A percentile compares a stretch with the other conserved stretches of the same genome.
phyloP scores from a whole-genome alignment of 257 asterid genomes.

The Plectranthus barbatus region DNA sequence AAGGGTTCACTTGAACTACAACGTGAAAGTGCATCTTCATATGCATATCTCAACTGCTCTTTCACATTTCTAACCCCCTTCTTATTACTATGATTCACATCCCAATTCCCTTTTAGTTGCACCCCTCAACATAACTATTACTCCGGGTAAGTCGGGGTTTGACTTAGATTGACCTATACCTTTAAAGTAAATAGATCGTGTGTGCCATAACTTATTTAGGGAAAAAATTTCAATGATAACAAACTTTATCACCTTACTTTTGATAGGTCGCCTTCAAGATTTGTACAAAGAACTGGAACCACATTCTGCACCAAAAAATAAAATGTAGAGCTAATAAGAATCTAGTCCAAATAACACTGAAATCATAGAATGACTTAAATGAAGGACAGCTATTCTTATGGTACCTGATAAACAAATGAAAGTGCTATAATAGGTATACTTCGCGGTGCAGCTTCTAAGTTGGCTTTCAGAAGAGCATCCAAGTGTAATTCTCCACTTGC shows the following conservation, averaged over 20 bases:
- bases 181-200: too few relatives aligned
- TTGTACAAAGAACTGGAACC: conserved; percentile 88
- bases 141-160: too few relatives aligned
- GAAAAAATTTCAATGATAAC: not conserved
- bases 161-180: too few relatives aligned
- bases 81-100: too few relatives aligned
- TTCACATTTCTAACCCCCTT: too few relatives aligned
- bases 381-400: not conserved
- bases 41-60: too few relatives aligned
- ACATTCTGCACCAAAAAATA: conserved; percentile 55
- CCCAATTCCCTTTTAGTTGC: too few relatives aligned
- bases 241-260: conserved; percentile 68
- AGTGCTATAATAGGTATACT: conserved; percentile 93
- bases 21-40: too few relatives aligned
- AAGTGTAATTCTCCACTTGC: conserved; percentile 85
- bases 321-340: not conserved
- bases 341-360: not conserved
- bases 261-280: conserved; percentile 86
- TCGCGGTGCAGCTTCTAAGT: conserved; percentile 76
- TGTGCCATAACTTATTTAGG: not conserved
- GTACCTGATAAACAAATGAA: conserved; percentile 94
- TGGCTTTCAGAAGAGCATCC: conserved; percentile 75
- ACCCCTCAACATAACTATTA: too few relatives aligned
- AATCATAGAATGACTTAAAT: not conserved
- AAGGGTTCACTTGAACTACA: too few relatives aligned